These are phyloP conservation scores for Scedosporium apiospermum DNA, from an alignment of 2,329 filamentous ascomycete species.

Conservation along the genomic window DNA sequence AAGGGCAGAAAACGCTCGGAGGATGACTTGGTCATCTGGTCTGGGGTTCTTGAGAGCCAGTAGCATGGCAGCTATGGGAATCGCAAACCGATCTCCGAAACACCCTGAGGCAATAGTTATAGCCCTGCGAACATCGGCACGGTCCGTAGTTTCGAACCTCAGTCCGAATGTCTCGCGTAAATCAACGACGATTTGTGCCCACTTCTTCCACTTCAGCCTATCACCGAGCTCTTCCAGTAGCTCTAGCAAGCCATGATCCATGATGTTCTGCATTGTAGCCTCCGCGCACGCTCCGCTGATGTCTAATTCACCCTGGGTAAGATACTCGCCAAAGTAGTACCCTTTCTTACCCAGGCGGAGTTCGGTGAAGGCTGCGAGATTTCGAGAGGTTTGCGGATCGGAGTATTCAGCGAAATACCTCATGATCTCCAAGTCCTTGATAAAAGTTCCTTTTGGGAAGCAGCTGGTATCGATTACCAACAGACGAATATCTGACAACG, in stretches of 20 bases:
- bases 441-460: background rate
- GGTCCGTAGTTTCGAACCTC: background rate
- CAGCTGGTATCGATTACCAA: background rate
- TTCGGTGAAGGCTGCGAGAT: background rate
- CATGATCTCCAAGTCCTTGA: slow-evolving; percentile 1
- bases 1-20: background rate
- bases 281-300: background rate
- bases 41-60: background rate
- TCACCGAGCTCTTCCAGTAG: background rate
- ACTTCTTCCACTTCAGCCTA: background rate
- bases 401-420: background rate
- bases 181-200: background rate
- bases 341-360: background rate
- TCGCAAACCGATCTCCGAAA: background rate
- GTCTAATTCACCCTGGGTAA: background rate
- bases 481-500: background rate
- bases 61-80: background rate
- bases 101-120: background rate
- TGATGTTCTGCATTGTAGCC: background rate
- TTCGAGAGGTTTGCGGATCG: background rate
- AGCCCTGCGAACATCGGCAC: background rate
- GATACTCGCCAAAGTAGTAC: slow-evolving; percentile 3
- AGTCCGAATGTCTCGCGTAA: background rate
- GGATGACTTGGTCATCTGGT: background rate
- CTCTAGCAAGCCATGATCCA: background rate